These are phyloP conservation scores for Crithidia bombi DNA, from an alignment of 208 protist species.

Conservation along the genomic window DNA sequence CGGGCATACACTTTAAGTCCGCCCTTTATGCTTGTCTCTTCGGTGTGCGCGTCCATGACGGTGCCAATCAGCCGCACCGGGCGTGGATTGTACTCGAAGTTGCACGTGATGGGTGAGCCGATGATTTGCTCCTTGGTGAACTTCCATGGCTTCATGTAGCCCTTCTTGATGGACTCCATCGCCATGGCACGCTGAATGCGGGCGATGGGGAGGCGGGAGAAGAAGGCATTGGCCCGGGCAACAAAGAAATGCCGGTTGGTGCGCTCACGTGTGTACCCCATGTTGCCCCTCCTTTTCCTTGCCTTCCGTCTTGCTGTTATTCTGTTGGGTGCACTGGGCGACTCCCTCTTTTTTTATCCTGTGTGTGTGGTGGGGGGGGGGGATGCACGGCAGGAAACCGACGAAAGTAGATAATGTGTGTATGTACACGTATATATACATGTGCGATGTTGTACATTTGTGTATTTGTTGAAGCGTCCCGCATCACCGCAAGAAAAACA, in stretches of 20 bases:
- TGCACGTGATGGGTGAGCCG: conserved; percentile 84
- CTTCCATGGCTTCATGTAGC: conserved; percentile 87
- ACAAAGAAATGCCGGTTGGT: conserved; percentile 91
- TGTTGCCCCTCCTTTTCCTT: neutral
- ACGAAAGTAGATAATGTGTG: no score
- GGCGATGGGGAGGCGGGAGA: conserved; percentile 84
- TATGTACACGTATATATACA: no score
- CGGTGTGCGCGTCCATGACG: conserved; percentile 89
- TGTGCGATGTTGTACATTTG: no score
- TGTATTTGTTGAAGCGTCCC: no score
- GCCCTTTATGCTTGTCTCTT: conserved; percentile 90
- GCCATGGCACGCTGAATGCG: conserved; percentile 87
- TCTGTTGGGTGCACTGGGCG: no score
- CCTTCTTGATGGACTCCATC: conserved; percentile 86
- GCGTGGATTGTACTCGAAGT: conserved; percentile 92
- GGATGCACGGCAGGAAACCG: no score
- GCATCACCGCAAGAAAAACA: no score
- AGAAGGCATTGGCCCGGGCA: conserved; percentile 88
- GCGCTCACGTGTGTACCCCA: conserved; percentile 88
- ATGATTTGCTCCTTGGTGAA: conserved; percentile 92
- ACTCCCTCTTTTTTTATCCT: no score
- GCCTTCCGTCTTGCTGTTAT: neutral
- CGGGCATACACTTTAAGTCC: conserved; percentile 90
- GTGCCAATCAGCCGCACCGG: conserved; percentile 90
- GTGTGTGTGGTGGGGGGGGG: no score